These are phyloP conservation scores for Neurospora intermedia DNA, from an alignment of 495 filamentous ascomycete species.

Conservation along the genomic window DNA sequence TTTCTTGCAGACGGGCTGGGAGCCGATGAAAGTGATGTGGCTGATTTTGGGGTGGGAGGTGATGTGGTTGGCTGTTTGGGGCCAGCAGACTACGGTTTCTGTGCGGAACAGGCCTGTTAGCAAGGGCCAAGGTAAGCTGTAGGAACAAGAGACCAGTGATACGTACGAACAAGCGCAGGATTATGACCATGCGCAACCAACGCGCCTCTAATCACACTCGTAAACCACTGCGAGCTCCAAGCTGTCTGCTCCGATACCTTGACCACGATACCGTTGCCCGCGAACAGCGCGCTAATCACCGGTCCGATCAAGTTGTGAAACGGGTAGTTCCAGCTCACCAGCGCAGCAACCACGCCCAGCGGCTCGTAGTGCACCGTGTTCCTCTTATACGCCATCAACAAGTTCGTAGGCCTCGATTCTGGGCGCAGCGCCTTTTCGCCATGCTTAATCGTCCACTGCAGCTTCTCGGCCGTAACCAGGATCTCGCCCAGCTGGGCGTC, in stretches of 20 bases:
- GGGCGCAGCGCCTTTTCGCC: constrained; percentile 74
- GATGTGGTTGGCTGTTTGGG: constrained; percentile 66
- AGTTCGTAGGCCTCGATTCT: constrained; percentile 63
- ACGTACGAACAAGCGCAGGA: constrained; percentile 55
- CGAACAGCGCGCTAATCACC: constrained; percentile 80
- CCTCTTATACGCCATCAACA: constrained; percentile 92
- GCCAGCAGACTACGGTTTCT: constrained; percentile 75
- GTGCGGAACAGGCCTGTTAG: background rate
- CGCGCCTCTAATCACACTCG: constrained; percentile 63
- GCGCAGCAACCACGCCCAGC: constrained; percentile 81
- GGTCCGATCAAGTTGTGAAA: constrained; percentile 94
- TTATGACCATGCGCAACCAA: constrained; percentile 77
- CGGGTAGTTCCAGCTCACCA: constrained; percentile 93
- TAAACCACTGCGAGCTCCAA: constrained; percentile 77
- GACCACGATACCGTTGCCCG: constrained; percentile 85
- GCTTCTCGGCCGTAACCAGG: constrained; percentile 83
- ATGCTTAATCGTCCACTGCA: constrained; percentile 87
- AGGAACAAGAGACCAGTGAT: background rate
- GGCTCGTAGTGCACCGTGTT: constrained; percentile 89
- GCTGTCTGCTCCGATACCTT: constrained; percentile 91
- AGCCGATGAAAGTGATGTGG: constrained; percentile 98
- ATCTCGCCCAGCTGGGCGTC: constrained; percentile 92
- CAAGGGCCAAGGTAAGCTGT: background rate
- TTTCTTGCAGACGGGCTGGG: constrained; percentile 71
- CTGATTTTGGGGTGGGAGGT: constrained; percentile 75